Evolutionary conservation across 2,329 filamentous ascomycete species (phyloP), one percentile per base, ranked within the genome.

Genomic region (Lithohypha guttulata): DNA sequence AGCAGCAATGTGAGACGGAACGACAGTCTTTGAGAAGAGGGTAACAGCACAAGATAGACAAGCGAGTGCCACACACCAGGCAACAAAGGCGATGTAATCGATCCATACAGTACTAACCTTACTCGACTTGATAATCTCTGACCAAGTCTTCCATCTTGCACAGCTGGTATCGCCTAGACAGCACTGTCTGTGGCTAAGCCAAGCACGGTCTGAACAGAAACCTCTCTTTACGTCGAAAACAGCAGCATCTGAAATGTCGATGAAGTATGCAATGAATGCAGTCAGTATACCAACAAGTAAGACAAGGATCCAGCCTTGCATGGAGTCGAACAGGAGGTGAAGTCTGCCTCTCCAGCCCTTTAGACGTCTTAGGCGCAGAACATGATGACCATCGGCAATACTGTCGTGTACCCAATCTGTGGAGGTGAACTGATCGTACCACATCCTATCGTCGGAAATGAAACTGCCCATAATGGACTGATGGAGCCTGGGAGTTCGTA

Each of bases 371-470:
- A 98, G 70, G 38, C 79, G 79, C 58, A 93, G 91, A 34, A 93
- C 77, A 18, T 91, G 82, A 53, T 86, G 84, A 7, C 87, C 85
- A 61, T 96, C 91, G 53, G 86, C 84, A 51, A 98, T 95, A 58
- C 82, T 87, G 60, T 98, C 91, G 57, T 94, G 89, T 1, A 98
- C 87, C 91, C 91, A 98, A 59, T 98, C 89, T 40, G 85, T 95
- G 5, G 84, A 93, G 4, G 86, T 94, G 55, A 94, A 94, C 61
- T 98, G 91, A 65, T 98, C 91, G 62, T 96, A 96, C 91, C 91
- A 96, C 7, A 93, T 82, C 44, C 91, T 79, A 51, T 96, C 86
- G 55, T 95, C 84, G 35, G 79, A 67, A 51, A 77, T 79, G 7
- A 81, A 62, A 3, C 76, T 79, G 22, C 69, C 64, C 53, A 79